These are phyloP conservation scores for Jimgerdemannia lactiflua DNA, from an alignment of 192 early-diverging fungal genomes.

Conservation along the genomic window DNA sequence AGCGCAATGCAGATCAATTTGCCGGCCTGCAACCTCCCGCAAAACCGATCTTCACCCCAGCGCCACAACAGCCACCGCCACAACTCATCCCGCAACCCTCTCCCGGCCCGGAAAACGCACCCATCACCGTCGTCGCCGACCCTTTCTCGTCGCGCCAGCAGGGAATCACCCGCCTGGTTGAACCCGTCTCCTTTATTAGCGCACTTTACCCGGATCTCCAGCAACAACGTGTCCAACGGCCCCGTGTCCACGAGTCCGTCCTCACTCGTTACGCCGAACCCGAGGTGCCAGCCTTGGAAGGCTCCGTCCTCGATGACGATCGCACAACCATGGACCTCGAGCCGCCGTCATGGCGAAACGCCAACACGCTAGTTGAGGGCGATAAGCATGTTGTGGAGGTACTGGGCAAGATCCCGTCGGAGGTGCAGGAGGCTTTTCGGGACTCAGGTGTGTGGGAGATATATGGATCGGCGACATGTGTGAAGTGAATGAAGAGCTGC, in stretches of 20 bases:
- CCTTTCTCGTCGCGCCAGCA: not conserved
- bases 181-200: not conserved
- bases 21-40: not conserved
- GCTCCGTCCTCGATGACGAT: not conserved
- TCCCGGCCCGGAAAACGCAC: not conserved
- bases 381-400: not conserved
- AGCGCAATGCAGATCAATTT: not conserved
- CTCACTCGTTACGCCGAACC: not conserved
- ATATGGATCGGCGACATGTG: not conserved
- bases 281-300: not conserved
- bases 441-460: not conserved
- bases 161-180: not conserved
- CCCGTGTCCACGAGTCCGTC: not conserved
- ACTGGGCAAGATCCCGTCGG: not conserved
- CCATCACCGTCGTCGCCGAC: not conserved
- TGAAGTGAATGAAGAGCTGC: not conserved
- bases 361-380: not conserved
- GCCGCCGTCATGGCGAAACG: not conserved
- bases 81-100: not conserved
- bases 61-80: not conserved
- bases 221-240: not conserved
- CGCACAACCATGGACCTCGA: not conserved
- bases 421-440: not conserved
- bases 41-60: not conserved
- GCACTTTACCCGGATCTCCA: not conserved